Percentiles rank a stretch among this genome's conserved stretches.
Evolutionary conservation across 2,329 filamentous ascomycete genomes (phyloP).

Genomic region (Colletotrichum abscissum): DNA sequence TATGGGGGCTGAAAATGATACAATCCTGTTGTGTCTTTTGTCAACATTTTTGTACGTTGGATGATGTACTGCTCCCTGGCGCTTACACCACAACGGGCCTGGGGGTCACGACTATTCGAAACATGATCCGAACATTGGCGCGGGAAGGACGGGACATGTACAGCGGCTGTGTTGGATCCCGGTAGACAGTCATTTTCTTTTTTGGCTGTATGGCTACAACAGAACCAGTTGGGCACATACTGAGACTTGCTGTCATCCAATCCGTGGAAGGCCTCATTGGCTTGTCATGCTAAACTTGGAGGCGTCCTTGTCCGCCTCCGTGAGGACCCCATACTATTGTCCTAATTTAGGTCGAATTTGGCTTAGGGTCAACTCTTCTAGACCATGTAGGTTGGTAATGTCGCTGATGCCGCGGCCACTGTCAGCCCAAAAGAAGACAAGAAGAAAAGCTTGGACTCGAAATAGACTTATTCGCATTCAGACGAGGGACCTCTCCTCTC

Average conservation of each 20-base stretch:
- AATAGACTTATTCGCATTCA: background rate
- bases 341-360: background rate
- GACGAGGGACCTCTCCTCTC: background rate
- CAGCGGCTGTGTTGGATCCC: conserved; percentile 1
- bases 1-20: background rate
- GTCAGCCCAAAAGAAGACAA: too few species aligned
- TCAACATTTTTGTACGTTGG: too few species aligned
- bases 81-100: background rate
- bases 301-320: background rate
- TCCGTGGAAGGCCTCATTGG: background rate
- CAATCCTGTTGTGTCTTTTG: background rate
- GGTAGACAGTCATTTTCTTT: background rate
- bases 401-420: too few species aligned
- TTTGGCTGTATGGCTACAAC: background rate
- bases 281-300: background rate
- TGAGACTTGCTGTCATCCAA: background rate
- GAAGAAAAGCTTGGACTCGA: background rate
- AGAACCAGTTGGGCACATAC: background rate
- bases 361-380: background rate
- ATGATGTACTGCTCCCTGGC: background rate
- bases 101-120: conserved; percentile 3
- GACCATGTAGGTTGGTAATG: background rate
- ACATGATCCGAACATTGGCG: conserved; percentile 23
- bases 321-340: background rate
- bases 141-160: conserved; percentile 14